Base-by-base conservation (phyloP, 83 land plant species). In the Picea mariana region DNA sequence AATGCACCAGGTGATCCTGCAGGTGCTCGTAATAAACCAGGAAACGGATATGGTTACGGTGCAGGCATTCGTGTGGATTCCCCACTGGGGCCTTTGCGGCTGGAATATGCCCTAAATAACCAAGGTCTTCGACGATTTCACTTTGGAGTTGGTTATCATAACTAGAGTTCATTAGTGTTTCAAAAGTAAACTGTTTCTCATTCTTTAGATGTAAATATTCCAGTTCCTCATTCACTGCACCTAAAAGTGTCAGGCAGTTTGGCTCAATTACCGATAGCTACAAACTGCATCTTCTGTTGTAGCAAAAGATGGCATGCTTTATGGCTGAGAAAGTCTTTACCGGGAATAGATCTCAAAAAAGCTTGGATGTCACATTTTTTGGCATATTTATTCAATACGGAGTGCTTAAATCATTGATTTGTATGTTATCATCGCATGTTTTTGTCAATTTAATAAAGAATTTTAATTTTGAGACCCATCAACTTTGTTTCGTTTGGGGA, bases 21-120 rank as follows among this genome's bases (percentile, higher is more conserved):
- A 61, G 97, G 99, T 64, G 98, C 94, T 44, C 90, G 99, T 63
- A 88, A 90, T 24, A 97, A 97, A 80, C 95, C 99, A 82, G 99
- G 99, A 23, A 92, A 84, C 80, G 99, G 99, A 0, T 94, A 91
- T 85, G 98, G 99, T 23, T 95, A 95, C 81, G 99, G 99, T 47
- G 89, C 93, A 64, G 99, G 99, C 60, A 90, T 95, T 81, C 95
- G 99, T 3, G 94, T 97, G 42, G 93, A 97, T 38, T 95, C 99
- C 3, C 99, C 99, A 67, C 71, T 97, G 72, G 99, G 99, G 3
- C 99, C 99, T 55, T 83, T 97, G 71, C 86, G 99, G 60, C 85
- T 97, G 47, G 98, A 97, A 71, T 97, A 97, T 87, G 99, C 99
- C 16, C 87, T 91, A 38, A 97, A 95, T 77, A 93, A 97, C 79